Evolutionary conservation across 768 basidiomycete species (phyloP), one percentile per base, ranked within the genome.

Genomic region (Boletellus ananiceps): DNA sequence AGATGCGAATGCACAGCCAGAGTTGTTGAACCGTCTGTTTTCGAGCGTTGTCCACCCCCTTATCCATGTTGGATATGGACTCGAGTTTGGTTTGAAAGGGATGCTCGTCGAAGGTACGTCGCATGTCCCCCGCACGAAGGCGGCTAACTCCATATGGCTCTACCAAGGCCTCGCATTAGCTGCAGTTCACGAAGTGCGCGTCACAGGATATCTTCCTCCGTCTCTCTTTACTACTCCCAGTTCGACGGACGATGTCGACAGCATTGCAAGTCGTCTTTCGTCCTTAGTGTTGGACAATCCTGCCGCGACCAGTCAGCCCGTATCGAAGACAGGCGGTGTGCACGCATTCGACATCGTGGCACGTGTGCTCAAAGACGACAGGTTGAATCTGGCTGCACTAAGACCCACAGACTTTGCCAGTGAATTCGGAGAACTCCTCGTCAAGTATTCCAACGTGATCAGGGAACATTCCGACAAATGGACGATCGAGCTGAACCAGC

Each of bases 11-110:
- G 4, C 50, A 2, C 72, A 77, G 21, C 80, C 79, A 0, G 67
- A 73, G 48, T 80, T 87, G 79, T 61, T 86, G 6, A 69, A 65
- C 45, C 76, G 81, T 15, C 71, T 81, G 47, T 25, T 51, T 13
- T 65, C 71, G 0, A 80, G 75, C 0, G 55, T 86, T 18, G 4
- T 86, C 2, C 86, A 88, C 55, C 74, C 84, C 0, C 39, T 84
- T 47, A 86, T 87, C 39, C 81, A 86, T 57, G 55, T 69, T 8
- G 84, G 82, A 3, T 76, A 80, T 55, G 85, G 84, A 0, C 51
- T 71, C 3, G 86, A 87, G 62, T 86, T 87, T 50, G 74, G 75
- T 8, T 42, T 86, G 33, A 78, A 74, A 14, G 86, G 84, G 1
- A 71, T 84, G 60, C 57, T 82, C 1, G 76, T 75, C 4, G 84